Conservation (phyloP, 129 eudicot genomes). For the Calendula officinalis region DNA sequence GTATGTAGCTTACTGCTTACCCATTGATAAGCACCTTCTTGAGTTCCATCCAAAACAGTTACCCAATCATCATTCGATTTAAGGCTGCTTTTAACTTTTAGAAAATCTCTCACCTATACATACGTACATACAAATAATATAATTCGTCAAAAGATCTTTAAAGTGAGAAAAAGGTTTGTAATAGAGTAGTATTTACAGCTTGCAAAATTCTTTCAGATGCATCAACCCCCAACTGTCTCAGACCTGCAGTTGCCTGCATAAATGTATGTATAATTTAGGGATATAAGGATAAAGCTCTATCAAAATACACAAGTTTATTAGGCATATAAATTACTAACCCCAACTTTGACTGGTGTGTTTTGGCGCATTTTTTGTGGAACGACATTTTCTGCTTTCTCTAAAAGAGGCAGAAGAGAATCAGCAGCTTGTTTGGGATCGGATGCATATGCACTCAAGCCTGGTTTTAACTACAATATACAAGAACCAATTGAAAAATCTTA, state of each 20-base stretch:
- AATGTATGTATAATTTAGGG: conserved; percentile 9
- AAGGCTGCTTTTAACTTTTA: conserved; percentile 67
- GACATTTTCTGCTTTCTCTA: conserved; percentile 62
- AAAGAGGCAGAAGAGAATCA: conserved; percentile 58
- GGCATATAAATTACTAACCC: conserved; percentile 57
- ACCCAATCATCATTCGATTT: conserved; percentile 78
- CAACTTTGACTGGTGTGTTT: conserved; percentile 88
- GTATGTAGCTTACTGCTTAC: conserved; percentile 72
- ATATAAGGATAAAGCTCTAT: neutral
- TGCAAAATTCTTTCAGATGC: conserved; percentile 85
- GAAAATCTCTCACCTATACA: conserved; percentile 67
- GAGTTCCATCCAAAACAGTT: conserved; percentile 85
- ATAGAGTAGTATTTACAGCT: conserved; percentile 53
- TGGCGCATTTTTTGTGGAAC: conserved; percentile 60
- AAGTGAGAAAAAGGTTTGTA: neutral
- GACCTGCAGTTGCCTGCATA: conserved; percentile 93
- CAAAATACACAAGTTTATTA: neutral
- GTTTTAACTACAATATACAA: conserved; percentile 47
- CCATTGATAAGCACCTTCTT: conserved; percentile 99
- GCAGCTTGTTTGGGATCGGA: conserved; percentile 83
- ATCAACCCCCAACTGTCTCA: conserved; percentile 84
- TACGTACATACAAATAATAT: conserved; percentile 10
- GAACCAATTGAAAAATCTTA: conserved; percentile 5
- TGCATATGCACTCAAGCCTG: conserved; percentile 85
- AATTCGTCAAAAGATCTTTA: conserved; percentile 1